Base-by-base conservation (phyloP, 2,329 filamentous ascomycete species). In the Paraphoma sp. region DNA sequence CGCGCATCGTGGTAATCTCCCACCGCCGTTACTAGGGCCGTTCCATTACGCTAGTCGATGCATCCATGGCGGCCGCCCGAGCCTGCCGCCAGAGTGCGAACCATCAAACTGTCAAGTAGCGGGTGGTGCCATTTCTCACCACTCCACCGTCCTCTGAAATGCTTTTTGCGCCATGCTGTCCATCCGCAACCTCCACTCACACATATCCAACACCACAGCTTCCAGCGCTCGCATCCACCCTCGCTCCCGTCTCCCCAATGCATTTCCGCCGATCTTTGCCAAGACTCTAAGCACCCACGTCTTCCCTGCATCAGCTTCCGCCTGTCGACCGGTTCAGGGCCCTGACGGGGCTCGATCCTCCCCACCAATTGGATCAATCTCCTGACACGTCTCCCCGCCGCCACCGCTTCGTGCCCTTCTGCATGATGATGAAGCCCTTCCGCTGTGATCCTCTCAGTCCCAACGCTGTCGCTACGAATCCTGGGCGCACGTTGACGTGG, bases 291-390 rank as follows among this genome's bases (percentile, higher is more conserved):
- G 9, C n/a, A 29, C 46, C 31, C 46, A 41, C 40, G 36, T 42
- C 56, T 51, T 48, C 59, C 59, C 56, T 62, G 59, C 56, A 59
- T 50, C 42, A 43, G 48, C 52, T 36, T 36, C 33, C 33, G 33
- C 33, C 33, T 10, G 33, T 14, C 2, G 33, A 36, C 33, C 33
- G 23, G 23, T 14, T 36, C 33, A 36, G 33, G 50, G 45, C 45
- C 51, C 47, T 51, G 23, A 23, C 3, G 23, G 53, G 56, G 10
- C 7, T 31, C 44, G 29, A 31, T 46, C 23, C 44, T 17, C 30
- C 40, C 33, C 40, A 50, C 59, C 53, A 59, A 62, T 62, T 50
- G 48, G 43, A 42, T 29, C 8, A 9, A 16, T n/a, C 36, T 43
- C 41, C 46, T 45, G 59, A 49, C 59, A 59, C 59, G 56, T 59